Conservation (phyloP, 495 filamentous ascomycete species). For the Penicillium samsonianum region DNA sequence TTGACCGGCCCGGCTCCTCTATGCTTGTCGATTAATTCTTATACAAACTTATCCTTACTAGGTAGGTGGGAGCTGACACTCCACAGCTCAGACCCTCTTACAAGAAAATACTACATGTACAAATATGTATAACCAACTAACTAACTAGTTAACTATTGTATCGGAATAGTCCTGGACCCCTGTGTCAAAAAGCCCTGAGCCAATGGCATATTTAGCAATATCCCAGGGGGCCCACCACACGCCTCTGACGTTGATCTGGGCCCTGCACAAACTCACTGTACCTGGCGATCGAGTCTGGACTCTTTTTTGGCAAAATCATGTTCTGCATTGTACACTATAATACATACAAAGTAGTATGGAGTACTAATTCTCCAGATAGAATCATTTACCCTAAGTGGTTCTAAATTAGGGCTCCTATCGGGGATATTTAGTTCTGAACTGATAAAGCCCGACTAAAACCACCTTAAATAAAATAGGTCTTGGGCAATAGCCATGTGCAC, state of each 20-base stretch:
- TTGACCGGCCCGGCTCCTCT: not conserved
- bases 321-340: not conserved
- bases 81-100: not conserved
- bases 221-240: constrained; percentile 7
- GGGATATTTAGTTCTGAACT: constrained; percentile 3
- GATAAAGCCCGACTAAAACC: not conserved
- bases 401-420: constrained; percentile 2
- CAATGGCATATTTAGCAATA: not conserved
- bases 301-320: constrained; percentile 16
- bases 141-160: too few relatives aligned
- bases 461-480: not conserved
- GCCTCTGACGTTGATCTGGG: constrained; percentile 29
- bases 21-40: not conserved
- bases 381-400: not conserved
- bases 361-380: not conserved
- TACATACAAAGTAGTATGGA: too few relatives aligned
- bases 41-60: not conserved
- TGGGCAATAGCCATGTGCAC: not conserved
- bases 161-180: not conserved
- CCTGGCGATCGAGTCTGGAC: constrained; percentile 31
- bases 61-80: constrained; percentile 1
- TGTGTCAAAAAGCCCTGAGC: not conserved
- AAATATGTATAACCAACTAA: not conserved
- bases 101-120: not conserved
- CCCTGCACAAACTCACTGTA: constrained; percentile 7